Conservation (phyloP, 169 alveolate genomes). For the Plasmodium chabaudi region DNA sequence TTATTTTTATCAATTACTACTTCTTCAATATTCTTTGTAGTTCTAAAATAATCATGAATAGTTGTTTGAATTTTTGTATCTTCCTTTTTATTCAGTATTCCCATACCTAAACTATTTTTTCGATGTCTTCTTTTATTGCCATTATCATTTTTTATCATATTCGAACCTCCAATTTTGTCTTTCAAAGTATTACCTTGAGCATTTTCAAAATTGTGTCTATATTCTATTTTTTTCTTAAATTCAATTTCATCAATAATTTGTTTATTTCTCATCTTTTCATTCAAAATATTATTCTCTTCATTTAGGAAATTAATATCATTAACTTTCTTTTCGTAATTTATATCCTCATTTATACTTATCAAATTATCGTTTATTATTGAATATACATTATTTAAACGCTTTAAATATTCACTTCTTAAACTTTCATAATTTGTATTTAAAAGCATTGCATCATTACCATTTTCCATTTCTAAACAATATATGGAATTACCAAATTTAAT, state of each 20-base stretch:
- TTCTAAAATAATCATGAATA: conserved; percentile 38
- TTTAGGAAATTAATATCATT: not conserved
- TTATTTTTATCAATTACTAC: not conserved
- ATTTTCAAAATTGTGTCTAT: not conserved
- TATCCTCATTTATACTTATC: conserved; percentile 8
- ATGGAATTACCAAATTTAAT: not conserved
- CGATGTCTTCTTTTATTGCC: conserved; percentile 4
- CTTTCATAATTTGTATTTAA: conserved; percentile 42
- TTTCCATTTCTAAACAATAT: conserved; percentile 1
- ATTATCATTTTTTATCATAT: conserved; percentile 2
- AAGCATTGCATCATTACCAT: conserved; percentile 2
- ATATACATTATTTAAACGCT: conserved; percentile 43
- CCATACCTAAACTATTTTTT: not conserved
- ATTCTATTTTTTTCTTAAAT: not conserved
- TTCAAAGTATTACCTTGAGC: not conserved
- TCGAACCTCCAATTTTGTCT: not conserved
- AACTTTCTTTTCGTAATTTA: not conserved
- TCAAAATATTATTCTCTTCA: not conserved
- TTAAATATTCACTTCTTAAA: conserved; percentile 16
- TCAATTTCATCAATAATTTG: not conserved
- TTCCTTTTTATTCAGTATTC: conserved; percentile 6
- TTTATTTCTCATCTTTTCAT: not conserved
- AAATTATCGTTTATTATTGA: conserved; percentile 43
- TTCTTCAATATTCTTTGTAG: not conserved
- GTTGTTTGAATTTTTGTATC: conserved; percentile 32